These are phyloP conservation scores for Amanita rimosa DNA, from an alignment of 768 basidiomycete genomes.

Conservation along the genomic window DNA sequence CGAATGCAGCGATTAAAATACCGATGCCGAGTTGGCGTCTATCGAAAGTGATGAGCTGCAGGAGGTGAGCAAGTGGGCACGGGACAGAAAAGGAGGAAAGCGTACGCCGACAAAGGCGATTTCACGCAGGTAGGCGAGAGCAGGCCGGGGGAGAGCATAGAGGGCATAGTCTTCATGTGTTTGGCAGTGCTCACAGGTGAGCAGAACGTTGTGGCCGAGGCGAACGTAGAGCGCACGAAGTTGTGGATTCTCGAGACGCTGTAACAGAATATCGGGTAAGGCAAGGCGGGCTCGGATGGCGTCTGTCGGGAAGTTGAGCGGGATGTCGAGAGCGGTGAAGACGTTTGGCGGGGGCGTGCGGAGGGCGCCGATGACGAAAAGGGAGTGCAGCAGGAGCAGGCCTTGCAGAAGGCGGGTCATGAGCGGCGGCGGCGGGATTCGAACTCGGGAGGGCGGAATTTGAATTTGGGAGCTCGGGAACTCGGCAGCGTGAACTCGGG, in stretches of 20 bases:
- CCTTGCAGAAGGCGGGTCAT: slow-evolving; percentile 22
- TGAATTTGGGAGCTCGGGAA: not conserved
- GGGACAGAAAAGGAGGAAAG: too few species aligned
- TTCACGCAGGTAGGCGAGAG: slow-evolving; percentile 51
- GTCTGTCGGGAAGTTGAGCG: slow-evolving; percentile 44
- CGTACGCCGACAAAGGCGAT: slow-evolving; percentile 16
- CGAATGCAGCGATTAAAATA: slow-evolving; percentile 32
- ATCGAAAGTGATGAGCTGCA: slow-evolving; percentile 24
- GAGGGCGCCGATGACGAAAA: slow-evolving; percentile 35
- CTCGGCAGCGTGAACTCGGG: too few species aligned
- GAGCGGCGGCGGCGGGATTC: slow-evolving; percentile 5
- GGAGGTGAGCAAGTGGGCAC: slow-evolving; percentile 11
- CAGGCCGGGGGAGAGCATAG: slow-evolving; percentile 40
- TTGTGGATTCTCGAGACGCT: slow-evolving; percentile 44
- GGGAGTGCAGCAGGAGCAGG: slow-evolving; percentile 36
- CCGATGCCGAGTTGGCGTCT: slow-evolving; percentile 30
- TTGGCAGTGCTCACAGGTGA: slow-evolving; percentile 56
- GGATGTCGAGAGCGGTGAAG: slow-evolving; percentile 42
- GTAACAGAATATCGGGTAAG: slow-evolving; percentile 39
- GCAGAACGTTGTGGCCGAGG: slow-evolving; percentile 56
- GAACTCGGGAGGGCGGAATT: too few species aligned
- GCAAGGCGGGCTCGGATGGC: slow-evolving; percentile 35
- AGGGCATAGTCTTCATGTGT: slow-evolving; percentile 49
- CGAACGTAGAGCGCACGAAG: slow-evolving; percentile 48
- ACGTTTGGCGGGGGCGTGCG: slow-evolving; percentile 48